Conservation (phyloP, 2,329 filamentous ascomycete genomes). For the Ciborinia camelliae region DNA sequence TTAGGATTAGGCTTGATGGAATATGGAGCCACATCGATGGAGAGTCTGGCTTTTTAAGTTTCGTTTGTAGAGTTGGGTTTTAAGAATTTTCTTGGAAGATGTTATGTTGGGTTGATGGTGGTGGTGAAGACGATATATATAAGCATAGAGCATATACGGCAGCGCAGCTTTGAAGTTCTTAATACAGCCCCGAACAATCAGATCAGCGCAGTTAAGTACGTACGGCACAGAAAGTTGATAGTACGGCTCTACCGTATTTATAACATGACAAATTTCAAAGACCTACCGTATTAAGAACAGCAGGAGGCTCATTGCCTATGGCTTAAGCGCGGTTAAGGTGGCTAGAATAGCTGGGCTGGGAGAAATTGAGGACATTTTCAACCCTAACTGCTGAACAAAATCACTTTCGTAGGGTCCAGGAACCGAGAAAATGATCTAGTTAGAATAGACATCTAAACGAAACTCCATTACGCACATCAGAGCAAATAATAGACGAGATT, state of each 20-base stretch:
- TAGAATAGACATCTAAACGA: no score
- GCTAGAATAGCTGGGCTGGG: neutral
- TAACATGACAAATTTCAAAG: accelerated
- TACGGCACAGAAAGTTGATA: neutral
- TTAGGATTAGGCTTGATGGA: no score
- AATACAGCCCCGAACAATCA: no score
- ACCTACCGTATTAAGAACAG: accelerated
- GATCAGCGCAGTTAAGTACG: no score
- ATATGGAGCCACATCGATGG: neutral
- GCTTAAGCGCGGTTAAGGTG: neutral
- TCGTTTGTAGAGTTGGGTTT: neutral
- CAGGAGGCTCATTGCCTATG: no score
- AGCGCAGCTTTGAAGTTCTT: neutral
- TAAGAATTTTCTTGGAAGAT: no score
- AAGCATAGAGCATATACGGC: no score
- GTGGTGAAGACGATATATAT: neutral
- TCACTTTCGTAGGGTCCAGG: no score
- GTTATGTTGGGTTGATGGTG: neutral
- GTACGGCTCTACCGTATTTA: neutral
- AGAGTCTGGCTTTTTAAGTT: neutral
- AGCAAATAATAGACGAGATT: no score
- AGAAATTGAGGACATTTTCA: neutral
- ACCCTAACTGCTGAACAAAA: no score
- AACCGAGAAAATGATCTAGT: no score
- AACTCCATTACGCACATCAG: no score